A percentile compares a stretch with the other conserved stretches of the same genome.
Evolutionary conservation across 176 grass and related monocot species (phyloP).

Genomic region (Bromus sterilis): DNA sequence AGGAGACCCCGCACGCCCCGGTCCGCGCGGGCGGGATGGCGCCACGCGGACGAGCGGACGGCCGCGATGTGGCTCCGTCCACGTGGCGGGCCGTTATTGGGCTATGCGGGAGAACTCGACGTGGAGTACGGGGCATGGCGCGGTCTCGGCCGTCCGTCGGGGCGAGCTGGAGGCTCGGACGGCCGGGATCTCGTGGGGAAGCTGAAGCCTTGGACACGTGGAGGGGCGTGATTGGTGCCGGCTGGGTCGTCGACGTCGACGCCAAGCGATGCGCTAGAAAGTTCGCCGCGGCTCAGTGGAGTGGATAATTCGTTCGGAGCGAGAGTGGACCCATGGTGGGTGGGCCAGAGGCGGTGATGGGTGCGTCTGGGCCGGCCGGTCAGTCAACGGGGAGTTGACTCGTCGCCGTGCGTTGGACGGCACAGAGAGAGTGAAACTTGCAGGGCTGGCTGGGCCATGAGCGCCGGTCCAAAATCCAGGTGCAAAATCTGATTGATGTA

Average conservation of each 20-base stretch:
- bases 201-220: not conserved
- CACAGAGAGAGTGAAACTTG: too few species aligned
- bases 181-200: not conserved
- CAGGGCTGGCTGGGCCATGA: not conserved
- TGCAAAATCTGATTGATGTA: too few species aligned
- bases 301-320: slow-evolving; percentile 12
- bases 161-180: not conserved
- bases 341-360: not conserved
- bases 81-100: slow-evolving; percentile 40
- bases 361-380: not conserved
- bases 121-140: slow-evolving; percentile 19
- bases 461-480: too few species aligned
- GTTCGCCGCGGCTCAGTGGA: slow-evolving; percentile 16
- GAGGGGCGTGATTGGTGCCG: not conserved
- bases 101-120: not conserved
- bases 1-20: not conserved
- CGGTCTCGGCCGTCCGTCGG: slow-evolving; percentile 26
- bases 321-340: not conserved
- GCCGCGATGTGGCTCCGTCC: accelerated
- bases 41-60: slow-evolving; percentile 59
- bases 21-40: slow-evolving; percentile 23
- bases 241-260: slow-evolving; percentile 30
- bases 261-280: slow-evolving; percentile 36
- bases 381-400: slow-evolving; percentile 9
- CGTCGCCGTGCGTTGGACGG: not conserved